These are phyloP conservation scores for Syzygium aromaticum DNA, from an alignment of 345 rosid species.

Conservation along the genomic window DNA sequence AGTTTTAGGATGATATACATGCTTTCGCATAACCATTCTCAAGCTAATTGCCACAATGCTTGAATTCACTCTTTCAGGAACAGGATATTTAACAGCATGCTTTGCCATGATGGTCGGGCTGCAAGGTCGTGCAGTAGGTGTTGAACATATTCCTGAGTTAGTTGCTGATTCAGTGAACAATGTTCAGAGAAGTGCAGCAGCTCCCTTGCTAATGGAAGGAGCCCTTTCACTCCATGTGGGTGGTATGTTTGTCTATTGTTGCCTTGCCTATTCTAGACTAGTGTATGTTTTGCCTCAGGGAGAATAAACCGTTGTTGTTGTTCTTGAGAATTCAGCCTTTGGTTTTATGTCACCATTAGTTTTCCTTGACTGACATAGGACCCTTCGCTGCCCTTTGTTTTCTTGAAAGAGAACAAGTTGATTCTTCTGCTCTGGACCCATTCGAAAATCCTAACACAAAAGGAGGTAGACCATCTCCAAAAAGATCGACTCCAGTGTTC, in stretches of 20 bases:
- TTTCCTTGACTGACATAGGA: neutral
- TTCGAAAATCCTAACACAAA: neutral
- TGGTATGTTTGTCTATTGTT: constrained; percentile 36
- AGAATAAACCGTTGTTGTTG: neutral
- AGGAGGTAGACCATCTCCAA: neutral
- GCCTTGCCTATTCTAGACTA: neutral
- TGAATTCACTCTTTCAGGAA: constrained; percentile 34
- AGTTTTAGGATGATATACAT: neutral
- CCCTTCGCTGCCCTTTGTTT: neutral
- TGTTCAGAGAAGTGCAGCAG: constrained; percentile 63
- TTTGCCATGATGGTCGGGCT: constrained; percentile 88
- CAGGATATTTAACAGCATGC: constrained; percentile 92
- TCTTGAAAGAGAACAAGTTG: neutral
- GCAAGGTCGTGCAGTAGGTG: constrained; percentile 75
- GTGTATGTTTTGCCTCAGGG: neutral
- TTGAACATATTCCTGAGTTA: constrained; percentile 88
- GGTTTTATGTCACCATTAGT: neutral
- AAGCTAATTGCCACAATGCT: neutral
- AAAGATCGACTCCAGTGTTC: neutral
- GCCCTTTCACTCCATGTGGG: constrained; percentile 74
- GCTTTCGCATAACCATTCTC: neutral
- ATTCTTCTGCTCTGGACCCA: neutral
- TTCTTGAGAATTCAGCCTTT: neutral
- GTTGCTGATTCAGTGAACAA: constrained; percentile 59
- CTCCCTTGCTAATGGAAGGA: constrained; percentile 57